A percentile compares a stretch with the other conserved stretches of the same genome.
Conservation (phyloP, 352 stramenopile species). For the Globisporangium splendens region DNA sequence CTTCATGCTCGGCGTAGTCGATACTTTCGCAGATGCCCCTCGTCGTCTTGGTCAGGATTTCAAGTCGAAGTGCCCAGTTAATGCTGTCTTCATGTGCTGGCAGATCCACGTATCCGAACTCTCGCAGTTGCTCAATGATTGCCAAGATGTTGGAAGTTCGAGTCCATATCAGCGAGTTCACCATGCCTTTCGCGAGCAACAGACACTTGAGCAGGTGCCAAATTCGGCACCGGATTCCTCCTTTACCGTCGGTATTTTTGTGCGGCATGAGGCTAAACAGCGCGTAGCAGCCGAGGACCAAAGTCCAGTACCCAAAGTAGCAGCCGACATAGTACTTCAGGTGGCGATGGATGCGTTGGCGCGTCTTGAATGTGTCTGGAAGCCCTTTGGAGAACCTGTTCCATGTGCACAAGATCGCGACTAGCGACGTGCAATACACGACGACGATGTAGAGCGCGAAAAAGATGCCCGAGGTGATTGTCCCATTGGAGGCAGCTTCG, state of each 20-base stretch:
- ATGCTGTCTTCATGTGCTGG: slow-evolving; percentile 75
- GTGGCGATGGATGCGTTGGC: slow-evolving; percentile 72
- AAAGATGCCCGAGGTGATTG: slow-evolving; percentile 65
- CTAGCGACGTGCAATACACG: slow-evolving; percentile 76
- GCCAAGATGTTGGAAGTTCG: slow-evolving; percentile 77
- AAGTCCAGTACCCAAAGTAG: slow-evolving; percentile 84
- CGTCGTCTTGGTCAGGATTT: slow-evolving; percentile 86
- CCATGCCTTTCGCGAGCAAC: slow-evolving; percentile 73
- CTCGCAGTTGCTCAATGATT: slow-evolving; percentile 67
- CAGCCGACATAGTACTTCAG: slow-evolving; percentile 88
- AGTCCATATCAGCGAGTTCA: slow-evolving; percentile 81
- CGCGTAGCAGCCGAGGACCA: slow-evolving; percentile 66
- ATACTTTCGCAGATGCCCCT: slow-evolving; percentile 81
- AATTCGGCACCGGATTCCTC: slow-evolving; percentile 50
- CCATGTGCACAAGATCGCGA: slow-evolving; percentile 72
- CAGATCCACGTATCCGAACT: slow-evolving; percentile 54
- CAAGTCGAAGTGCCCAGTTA: slow-evolving; percentile 82
- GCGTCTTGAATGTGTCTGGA: slow-evolving; percentile 69
- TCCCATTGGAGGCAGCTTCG: slow-evolving; percentile 25
- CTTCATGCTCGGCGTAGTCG: slow-evolving; percentile 59
- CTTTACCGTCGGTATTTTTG: slow-evolving; percentile 16
- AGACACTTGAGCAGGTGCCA: slow-evolving; percentile 75
- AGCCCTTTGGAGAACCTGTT: slow-evolving; percentile 78
- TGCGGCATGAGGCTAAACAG: slow-evolving; percentile 61
- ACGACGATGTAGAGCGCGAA: slow-evolving; percentile 81